Percentiles rank a stretch among this genome's conserved stretches.
phyloP scores from a whole-genome alignment of 164 flowering plant species.

The Litsea cubeba region DNA sequence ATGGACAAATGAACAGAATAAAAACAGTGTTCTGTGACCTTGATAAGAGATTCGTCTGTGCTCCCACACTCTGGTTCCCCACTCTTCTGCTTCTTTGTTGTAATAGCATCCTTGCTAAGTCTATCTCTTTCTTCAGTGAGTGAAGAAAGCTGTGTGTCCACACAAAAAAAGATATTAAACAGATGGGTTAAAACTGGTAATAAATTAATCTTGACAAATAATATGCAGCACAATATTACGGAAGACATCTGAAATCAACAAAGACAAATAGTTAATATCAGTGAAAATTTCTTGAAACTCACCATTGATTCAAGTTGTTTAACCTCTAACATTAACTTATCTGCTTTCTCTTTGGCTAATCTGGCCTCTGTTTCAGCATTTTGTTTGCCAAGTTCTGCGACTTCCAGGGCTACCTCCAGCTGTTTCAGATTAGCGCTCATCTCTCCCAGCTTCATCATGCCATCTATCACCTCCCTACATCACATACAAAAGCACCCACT shows the following conservation, averaged over 20 bases:
- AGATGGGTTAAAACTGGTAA: neutral
- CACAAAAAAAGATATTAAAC: conserved; percentile 2
- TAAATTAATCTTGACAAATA: neutral
- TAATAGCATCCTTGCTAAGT: conserved; percentile 38
- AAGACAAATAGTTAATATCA: neutral
- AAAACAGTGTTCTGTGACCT: conserved; percentile 33
- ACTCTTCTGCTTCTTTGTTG: conserved; percentile 41
- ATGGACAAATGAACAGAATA: conserved; percentile 1
- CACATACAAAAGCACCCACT: conserved; percentile 4
- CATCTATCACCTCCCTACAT: conserved; percentile 72
- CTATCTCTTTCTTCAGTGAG: conserved; percentile 69
- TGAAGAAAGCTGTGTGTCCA: conserved; percentile 50
- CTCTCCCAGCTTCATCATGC: conserved; percentile 70
- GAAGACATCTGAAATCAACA: neutral
- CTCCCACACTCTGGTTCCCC: conserved; percentile 36
- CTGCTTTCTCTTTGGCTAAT: conserved; percentile 56
- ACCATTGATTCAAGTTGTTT: conserved; percentile 64
- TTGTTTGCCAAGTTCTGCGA: conserved; percentile 48
- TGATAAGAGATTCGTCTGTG: conserved; percentile 31
- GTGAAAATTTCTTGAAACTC: conserved; percentile 12
- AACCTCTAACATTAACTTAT: conserved; percentile 42
- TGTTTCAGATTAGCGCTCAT: conserved; percentile 60
- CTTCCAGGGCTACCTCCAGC: conserved; percentile 70
- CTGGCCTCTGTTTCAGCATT: conserved; percentile 66
- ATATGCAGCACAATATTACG: neutral